phyloP scores from a whole-genome alignment of 306 rosid species.

The Styphnolobium japonicum region DNA sequence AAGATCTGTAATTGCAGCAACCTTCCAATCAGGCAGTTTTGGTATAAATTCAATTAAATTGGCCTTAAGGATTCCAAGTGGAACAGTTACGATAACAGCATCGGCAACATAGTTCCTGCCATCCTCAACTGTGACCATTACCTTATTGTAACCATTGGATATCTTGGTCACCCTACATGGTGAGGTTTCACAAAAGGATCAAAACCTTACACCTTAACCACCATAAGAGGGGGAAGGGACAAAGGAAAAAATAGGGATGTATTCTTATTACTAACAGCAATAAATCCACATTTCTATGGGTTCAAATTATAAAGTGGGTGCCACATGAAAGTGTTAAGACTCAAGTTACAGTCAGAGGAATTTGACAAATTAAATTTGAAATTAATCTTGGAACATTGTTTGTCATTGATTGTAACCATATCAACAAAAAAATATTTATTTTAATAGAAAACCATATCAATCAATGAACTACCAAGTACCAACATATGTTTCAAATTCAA shows the following conservation, averaged over 20 bases:
- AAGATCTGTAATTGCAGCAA: constrained; percentile 66
- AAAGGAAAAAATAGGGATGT: not conserved
- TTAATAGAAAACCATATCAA: not conserved
- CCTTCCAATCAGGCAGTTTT: constrained; percentile 67
- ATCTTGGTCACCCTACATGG: constrained; percentile 45
- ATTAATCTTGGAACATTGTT: not conserved
- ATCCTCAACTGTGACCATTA: constrained; percentile 58
- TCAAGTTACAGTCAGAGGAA: not conserved
- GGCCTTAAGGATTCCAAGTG: constrained; percentile 71
- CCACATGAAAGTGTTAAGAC: not conserved
- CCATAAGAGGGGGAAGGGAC: not conserved
- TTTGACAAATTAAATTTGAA: not conserved
- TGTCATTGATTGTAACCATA: not conserved
- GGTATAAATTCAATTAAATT: constrained; percentile 66
- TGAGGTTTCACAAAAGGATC: constrained; percentile 20
- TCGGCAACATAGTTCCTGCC: constrained; percentile 60
- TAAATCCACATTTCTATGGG: not conserved
- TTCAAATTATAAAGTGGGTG: not conserved
- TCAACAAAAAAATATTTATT: not conserved
- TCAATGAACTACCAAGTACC: not conserved
- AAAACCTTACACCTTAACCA: not conserved
- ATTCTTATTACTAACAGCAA: not conserved
- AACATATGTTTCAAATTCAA: not conserved
- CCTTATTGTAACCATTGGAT: constrained; percentile 54
- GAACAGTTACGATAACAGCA: constrained; percentile 59